phyloP scores from a whole-genome alignment of 1,139 yeast species.

The Debaryomyces coudertii region DNA sequence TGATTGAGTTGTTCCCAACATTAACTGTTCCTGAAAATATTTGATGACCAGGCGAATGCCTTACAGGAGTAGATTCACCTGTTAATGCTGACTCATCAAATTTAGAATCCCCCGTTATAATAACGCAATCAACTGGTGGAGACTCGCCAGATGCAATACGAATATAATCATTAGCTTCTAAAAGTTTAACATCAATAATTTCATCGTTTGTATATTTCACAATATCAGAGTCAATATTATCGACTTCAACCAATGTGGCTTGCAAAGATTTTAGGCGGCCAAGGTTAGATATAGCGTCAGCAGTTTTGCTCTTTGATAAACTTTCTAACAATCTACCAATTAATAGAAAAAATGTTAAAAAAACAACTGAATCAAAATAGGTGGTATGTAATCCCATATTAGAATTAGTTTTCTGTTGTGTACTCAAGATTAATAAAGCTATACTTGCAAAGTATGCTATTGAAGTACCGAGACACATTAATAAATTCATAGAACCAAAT shows the following conservation, averaged over 20 bases:
- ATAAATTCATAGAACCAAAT: constrained; percentile 78
- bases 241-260: constrained; percentile 51
- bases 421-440: constrained; percentile 54
- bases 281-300: constrained; percentile 62
- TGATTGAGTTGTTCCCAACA: constrained; percentile 54
- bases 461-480: constrained; percentile 73
- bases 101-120: constrained; percentile 57
- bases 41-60: constrained; percentile 58
- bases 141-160: constrained; percentile 67
- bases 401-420: constrained; percentile 33
- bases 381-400: constrained; percentile 60
- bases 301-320: constrained; percentile 65
- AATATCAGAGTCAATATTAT: constrained; percentile 17
- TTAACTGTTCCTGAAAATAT: constrained; percentile 76
- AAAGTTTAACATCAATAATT: constrained; percentile 49
- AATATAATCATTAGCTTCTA: constrained; percentile 68
- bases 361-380: constrained; percentile 79
- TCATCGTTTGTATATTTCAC: constrained; percentile 32
- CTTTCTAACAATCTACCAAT: constrained; percentile 73
- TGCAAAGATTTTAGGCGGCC: constrained; percentile 52
- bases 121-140: constrained; percentile 71
- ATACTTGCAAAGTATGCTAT: constrained; percentile 73
- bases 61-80: constrained; percentile 65
- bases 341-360: constrained; percentile 68
- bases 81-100: constrained; percentile 81